Conservation (phyloP, 1,284 basidiomycete species). For the Tilletia setariae region DNA sequence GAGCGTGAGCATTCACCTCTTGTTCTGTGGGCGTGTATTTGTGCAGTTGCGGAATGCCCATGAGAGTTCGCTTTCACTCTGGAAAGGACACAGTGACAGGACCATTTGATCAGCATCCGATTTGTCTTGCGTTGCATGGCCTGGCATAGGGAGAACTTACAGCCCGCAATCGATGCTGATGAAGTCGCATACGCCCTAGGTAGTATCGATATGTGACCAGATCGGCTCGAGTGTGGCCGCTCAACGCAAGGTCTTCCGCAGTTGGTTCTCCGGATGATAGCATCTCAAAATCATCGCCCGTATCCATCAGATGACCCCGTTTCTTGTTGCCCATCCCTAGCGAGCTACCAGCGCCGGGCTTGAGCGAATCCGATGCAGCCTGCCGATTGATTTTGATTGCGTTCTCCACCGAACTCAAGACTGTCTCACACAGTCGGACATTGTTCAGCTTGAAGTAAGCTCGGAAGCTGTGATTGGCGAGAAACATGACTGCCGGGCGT, state of each 20-base stretch:
- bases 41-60: constrained; percentile 55
- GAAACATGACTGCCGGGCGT: constrained; percentile 45
- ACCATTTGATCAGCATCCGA: background rate
- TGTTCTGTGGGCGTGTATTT: constrained; percentile 36
- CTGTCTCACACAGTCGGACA: constrained; percentile 57
- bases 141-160: constrained; percentile 28
- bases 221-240: constrained; percentile 53
- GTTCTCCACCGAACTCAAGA: constrained; percentile 56
- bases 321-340: background rate
- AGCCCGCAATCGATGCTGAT: constrained; percentile 54
- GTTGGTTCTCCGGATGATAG: background rate
- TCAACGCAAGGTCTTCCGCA: background rate
- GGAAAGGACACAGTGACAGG: background rate
- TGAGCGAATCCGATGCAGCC: background rate
- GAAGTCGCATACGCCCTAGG: constrained; percentile 55
- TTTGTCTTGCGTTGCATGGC: background rate
- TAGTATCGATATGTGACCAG: constrained; percentile 56
- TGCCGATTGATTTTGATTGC: constrained; percentile 47
- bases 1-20: constrained; percentile 29
- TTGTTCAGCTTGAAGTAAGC: constrained; percentile 55
- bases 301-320: background rate
- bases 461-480: constrained; percentile 51
- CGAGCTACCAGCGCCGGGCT: constrained; percentile 10
- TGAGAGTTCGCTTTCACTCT: constrained; percentile 52
- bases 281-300: background rate